A percentile compares a stretch with the other conserved stretches of the same genome.
phyloP scores from a whole-genome alignment of 2,329 filamentous ascomycete species.

The Colletotrichum phormii region DNA sequence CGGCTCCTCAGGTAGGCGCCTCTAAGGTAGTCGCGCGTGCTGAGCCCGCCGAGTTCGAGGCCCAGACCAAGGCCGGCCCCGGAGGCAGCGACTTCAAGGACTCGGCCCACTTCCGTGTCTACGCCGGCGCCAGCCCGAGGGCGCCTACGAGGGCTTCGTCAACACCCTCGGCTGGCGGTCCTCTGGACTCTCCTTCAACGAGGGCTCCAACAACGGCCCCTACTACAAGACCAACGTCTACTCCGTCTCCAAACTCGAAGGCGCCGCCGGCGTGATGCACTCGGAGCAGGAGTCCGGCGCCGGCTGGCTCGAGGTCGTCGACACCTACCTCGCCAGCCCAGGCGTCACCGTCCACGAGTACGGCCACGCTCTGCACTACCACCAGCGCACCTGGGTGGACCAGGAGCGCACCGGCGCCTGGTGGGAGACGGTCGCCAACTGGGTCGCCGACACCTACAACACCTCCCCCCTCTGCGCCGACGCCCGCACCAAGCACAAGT shows the following conservation, averaged over 20 bases:
- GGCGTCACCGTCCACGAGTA: conserved; percentile 61
- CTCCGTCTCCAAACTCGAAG: conserved; percentile 48
- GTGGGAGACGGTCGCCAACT: conserved; percentile 65
- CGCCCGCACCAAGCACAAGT: conserved; percentile 50
- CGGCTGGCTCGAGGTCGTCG: conserved; percentile 56
- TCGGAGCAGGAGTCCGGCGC: conserved; percentile 53
- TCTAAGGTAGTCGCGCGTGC: conserved; percentile 13
- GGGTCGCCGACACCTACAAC: conserved; percentile 60
- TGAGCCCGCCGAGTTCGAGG: conserved; percentile 42
- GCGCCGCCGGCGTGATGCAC: conserved; percentile 56
- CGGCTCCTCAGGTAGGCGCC: conserved; percentile 19
- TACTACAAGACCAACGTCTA: conserved; percentile 62
- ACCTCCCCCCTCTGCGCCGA: conserved; percentile 56
- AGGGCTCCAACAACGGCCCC: conserved; percentile 49
- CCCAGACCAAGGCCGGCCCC: conserved; percentile 47
- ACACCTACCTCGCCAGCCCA: conserved; percentile 50
- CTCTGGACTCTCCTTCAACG: conserved; percentile 50
- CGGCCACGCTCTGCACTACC: conserved; percentile 61
- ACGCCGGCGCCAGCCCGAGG: conserved; percentile 49
- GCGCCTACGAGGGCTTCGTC: conserved; percentile 56
- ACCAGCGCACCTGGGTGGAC: conserved; percentile 56
- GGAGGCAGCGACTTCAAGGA: conserved; percentile 47
- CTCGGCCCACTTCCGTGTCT: conserved; percentile 55
- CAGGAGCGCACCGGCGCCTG: conserved; percentile 59
- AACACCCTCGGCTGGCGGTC: conserved; percentile 52